Evolutionary conservation across 2,329 filamentous ascomycete genomes (phyloP), one percentile per base, ranked within the genome.

Genomic region (Mycogone perniciosa): DNA sequence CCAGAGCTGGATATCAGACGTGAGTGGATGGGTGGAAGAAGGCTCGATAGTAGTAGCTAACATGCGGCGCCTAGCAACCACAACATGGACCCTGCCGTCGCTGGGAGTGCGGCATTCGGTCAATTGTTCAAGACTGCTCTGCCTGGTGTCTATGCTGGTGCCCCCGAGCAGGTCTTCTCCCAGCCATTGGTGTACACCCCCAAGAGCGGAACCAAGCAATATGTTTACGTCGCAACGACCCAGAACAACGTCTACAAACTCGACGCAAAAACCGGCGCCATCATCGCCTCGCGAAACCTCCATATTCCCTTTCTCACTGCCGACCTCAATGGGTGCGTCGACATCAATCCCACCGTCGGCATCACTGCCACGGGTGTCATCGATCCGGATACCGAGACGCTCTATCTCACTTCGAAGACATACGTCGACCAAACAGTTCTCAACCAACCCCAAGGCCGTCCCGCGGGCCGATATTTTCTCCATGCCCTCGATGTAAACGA

Each of bases 31-130:
- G 20, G 6, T 27, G 20, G 41, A 26, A 3, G 7, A 27, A 8
- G 7, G 4, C 42, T 7, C 30, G 10, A 10, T 26, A 37, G 11
- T 13, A 33, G 27, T 29, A 20, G 34, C 39, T 53, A 47, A 53
- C 44, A 5, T 44, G 10, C 8, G 8, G n/a, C 26, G 29, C n/a
- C n/a, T 39, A 69, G 67, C 20, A 83, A 80, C 59, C 80, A 84
- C 60, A 84, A 84, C 63, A 78, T 84, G 74, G 79, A 84, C 58
- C 81, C 81, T 1, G 70, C 75, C 10, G 67, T 82, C 7, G 78
- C 84, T 2, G 73, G 69, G 38, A 79, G 76, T 50, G 63, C 73
- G 3, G 71, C 77, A 46, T 84, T 82, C 55, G 76, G 73, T 20
- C 74, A 79, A 52, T 64, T 82, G 6, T 83, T 79, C 67, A 73